Evolutionary conservation across 768 basidiomycete species (phyloP).

Genomic region (Lactarius tabidus): DNA sequence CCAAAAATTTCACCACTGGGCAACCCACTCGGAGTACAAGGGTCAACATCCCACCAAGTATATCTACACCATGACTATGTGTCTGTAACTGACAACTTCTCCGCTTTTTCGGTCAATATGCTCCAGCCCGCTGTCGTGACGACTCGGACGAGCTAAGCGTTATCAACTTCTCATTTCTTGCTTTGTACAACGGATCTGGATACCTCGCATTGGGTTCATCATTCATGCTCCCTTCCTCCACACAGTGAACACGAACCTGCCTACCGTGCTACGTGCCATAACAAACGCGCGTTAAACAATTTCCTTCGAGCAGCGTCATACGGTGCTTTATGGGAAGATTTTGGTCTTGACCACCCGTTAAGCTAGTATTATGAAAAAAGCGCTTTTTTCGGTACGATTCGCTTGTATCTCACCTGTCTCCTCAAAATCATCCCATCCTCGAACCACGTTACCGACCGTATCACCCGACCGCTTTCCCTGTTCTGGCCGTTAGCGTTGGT

Average conservation of each 20-base stretch:
- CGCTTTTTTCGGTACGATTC: slow-evolving; percentile 6
- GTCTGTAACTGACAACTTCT: background rate
- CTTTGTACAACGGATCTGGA: background rate
- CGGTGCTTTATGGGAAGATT: background rate
- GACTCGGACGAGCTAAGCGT: background rate
- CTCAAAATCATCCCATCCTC: background rate
- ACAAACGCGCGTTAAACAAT: background rate
- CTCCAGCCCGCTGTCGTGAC: background rate
- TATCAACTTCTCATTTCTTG: background rate
- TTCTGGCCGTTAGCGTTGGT: background rate
- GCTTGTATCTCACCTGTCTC: slow-evolving; percentile 7
- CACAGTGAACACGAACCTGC: background rate
- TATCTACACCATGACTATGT: too few species aligned
- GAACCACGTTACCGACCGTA: background rate
- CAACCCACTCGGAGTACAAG: background rate
- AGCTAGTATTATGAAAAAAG: background rate
- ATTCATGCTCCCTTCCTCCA: background rate
- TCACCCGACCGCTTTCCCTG: background rate
- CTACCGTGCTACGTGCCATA: background rate
- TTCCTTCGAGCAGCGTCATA: background rate
- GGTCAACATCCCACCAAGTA: background rate
- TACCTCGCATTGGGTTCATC: background rate
- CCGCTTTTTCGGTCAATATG: background rate
- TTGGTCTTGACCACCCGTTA: background rate
- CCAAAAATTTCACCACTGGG: background rate